phyloP scores from a whole-genome alignment of 1,284 basidiomycete genomes.

The Ceratobasidium sp. region DNA sequence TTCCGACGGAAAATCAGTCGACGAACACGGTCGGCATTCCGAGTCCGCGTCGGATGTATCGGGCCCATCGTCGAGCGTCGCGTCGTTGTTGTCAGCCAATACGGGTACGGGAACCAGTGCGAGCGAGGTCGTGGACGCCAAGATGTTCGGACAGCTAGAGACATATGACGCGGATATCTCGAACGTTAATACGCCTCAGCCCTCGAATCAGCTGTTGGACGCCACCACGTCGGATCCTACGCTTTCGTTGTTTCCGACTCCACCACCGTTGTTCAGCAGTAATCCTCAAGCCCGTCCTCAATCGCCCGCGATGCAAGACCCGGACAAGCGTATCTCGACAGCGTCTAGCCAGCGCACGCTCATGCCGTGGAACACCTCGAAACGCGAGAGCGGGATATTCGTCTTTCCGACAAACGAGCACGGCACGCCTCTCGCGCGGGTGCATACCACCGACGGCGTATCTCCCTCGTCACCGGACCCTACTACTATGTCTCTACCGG shows the following conservation, averaged over 20 bases:
- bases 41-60: slow-evolving; percentile 27
- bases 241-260: not conserved
- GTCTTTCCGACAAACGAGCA: slow-evolving; percentile 22
- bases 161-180: slow-evolving; percentile 24
- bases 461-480: slow-evolving; percentile 8
- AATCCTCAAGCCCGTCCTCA: slow-evolving; percentile 32
- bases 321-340: slow-evolving; percentile 43
- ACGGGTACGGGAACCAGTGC: slow-evolving; percentile 31
- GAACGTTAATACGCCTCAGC: slow-evolving; percentile 11
- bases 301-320: slow-evolving; percentile 23
- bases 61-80: slow-evolving; percentile 42
- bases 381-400: slow-evolving; percentile 35
- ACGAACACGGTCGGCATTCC: slow-evolving; percentile 18
- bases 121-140: slow-evolving; percentile 24
- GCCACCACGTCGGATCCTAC: not conserved
- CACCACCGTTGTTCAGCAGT: not conserved
- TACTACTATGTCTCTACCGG: not conserved
- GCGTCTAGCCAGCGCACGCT: slow-evolving; percentile 44
- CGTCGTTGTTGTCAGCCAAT: slow-evolving; percentile 13
- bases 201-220: not conserved
- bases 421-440: slow-evolving; percentile 20
- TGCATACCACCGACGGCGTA: slow-evolving; percentile 33
- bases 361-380: slow-evolving; percentile 15
- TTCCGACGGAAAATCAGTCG: not conserved
- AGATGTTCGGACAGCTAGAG: not conserved